A percentile compares a stretch with the other conserved stretches of the same genome.
These are phyloP conservation scores for Hypoxylon rubiginosum DNA, from an alignment of 2,329 filamentous ascomycete species.

Conservation along the genomic window DNA sequence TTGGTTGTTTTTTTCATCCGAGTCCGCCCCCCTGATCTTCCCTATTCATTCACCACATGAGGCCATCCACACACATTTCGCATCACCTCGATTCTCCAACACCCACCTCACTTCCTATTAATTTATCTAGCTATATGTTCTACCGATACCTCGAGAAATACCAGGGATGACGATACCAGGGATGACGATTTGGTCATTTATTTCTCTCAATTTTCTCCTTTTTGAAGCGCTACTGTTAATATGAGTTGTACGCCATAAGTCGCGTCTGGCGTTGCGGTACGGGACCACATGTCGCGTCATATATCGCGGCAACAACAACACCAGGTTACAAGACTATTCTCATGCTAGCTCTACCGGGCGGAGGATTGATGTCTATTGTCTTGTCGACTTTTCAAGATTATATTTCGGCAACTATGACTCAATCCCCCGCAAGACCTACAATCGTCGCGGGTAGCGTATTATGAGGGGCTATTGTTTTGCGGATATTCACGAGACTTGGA, in stretches of 20 bases:
- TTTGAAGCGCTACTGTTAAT: not conserved
- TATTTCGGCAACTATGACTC: constrained; percentile 50
- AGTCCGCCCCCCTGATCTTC: constrained; percentile 9
- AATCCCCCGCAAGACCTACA: constrained; percentile 29
- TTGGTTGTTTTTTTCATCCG: not conserved
- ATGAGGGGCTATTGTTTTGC: constrained; percentile 11
- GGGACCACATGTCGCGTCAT: constrained; percentile 15
- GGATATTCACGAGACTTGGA: constrained; percentile 11
- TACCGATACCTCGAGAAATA: not conserved
- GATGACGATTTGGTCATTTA: constrained; percentile 8
- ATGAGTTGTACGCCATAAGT: constrained; percentile 12
- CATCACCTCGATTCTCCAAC: constrained; percentile 37
- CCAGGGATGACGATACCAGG: too few species aligned
- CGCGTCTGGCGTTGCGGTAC: constrained; percentile 26
- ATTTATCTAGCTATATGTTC: constrained; percentile 1
- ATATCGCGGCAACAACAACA: constrained; percentile 39
- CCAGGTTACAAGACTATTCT: constrained; percentile 36
- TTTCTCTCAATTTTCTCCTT: not conserved
- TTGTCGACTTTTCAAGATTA: constrained; percentile 39
- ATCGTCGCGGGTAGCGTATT: constrained; percentile 19
- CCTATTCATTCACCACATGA: constrained; percentile 41
- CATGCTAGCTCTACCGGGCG: constrained; percentile 19
- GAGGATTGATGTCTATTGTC: constrained; percentile 23
- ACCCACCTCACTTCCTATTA: constrained; percentile 8
- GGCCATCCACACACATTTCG: constrained; percentile 49